phyloP scores from a whole-genome alignment of 2,329 filamentous ascomycete genomes.

The Trichoderma sp. region DNA sequence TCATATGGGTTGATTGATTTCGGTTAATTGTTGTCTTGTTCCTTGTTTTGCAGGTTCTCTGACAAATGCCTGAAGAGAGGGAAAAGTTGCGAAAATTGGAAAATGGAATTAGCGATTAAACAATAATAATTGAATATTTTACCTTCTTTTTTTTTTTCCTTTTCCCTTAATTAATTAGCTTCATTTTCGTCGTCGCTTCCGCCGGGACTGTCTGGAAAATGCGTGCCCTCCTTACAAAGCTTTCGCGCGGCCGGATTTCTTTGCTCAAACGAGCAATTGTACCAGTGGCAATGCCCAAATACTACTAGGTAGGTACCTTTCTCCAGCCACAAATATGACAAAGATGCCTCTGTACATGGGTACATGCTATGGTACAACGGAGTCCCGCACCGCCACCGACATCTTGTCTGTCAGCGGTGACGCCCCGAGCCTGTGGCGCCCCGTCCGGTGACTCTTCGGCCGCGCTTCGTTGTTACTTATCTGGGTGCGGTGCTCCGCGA shows the following conservation, averaged over 20 bases:
- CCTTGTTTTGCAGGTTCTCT: not conserved
- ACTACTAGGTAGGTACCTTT: not conserved
- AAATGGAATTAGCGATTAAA: not conserved
- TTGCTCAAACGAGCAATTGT: not conserved
- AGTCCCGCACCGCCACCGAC: constrained; percentile 5
- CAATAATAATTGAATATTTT: not conserved
- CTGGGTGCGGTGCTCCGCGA: not conserved
- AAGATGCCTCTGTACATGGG: no score
- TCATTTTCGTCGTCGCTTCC: not conserved
- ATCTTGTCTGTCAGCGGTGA: not conserved
- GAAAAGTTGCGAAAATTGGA: not conserved
- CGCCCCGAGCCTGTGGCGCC: not conserved
- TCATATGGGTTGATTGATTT: not conserved
- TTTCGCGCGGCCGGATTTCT: not conserved
- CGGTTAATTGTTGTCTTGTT: not conserved
- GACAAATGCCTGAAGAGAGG: not conserved
- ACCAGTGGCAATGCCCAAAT: not conserved
- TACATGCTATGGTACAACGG: no score
- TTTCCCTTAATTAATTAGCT: not conserved
- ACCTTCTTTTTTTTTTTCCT: not conserved
- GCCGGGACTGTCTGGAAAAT: not conserved
- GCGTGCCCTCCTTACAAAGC: not conserved
- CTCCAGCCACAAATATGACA: not conserved
- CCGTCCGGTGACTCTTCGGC: not conserved
- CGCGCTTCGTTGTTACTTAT: not conserved